Percentiles rank a stretch among this genome's conserved stretches.
phyloP scores from a whole-genome alignment of 306 rosid genomes.

The Corylus heterophylla region DNA sequence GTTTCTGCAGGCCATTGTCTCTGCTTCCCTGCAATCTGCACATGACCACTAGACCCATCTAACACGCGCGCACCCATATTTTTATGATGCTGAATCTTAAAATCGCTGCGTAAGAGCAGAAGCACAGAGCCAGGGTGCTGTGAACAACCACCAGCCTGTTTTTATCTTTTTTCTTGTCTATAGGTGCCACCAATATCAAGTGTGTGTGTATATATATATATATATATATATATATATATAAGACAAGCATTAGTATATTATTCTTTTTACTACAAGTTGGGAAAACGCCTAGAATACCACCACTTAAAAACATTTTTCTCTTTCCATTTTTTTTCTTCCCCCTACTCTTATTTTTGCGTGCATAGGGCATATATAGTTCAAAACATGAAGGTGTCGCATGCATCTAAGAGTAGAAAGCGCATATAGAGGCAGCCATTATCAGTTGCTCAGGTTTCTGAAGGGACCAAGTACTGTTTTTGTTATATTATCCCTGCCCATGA shows the following conservation, averaged over 20 bases:
- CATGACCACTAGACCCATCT: constrained; percentile 44
- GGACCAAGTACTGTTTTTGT: constrained; percentile 11
- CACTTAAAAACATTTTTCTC: background rate
- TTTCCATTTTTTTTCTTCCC: background rate
- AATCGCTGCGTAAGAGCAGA: constrained; percentile 23
- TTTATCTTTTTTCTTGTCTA: constrained; percentile 6
- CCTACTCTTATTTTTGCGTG: background rate
- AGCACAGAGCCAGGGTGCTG: constrained; percentile 30
- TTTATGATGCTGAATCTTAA: constrained; percentile 6
- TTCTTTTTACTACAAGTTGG: background rate
- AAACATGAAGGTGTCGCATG: constrained; percentile 13
- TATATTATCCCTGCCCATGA: constrained; percentile 40
- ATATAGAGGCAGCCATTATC: constrained; percentile 20
- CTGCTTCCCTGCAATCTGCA: constrained; percentile 51
- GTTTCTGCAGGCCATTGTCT: constrained; percentile 31
- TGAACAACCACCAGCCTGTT: constrained; percentile 30
- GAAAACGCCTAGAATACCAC: background rate
- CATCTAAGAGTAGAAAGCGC: constrained; percentile 12
- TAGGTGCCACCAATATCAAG: background rate
- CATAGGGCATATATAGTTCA: constrained; percentile 5
- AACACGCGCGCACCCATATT: constrained; percentile 14
- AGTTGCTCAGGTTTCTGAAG: constrained; percentile 24
- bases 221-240: background rate
- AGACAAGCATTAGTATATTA: constrained; percentile 7
- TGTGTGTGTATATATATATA: too few relatives aligned